phyloP scores from a whole-genome alignment of 2,329 filamentous ascomycete species.

The Chaetomiaceae sp. region DNA sequence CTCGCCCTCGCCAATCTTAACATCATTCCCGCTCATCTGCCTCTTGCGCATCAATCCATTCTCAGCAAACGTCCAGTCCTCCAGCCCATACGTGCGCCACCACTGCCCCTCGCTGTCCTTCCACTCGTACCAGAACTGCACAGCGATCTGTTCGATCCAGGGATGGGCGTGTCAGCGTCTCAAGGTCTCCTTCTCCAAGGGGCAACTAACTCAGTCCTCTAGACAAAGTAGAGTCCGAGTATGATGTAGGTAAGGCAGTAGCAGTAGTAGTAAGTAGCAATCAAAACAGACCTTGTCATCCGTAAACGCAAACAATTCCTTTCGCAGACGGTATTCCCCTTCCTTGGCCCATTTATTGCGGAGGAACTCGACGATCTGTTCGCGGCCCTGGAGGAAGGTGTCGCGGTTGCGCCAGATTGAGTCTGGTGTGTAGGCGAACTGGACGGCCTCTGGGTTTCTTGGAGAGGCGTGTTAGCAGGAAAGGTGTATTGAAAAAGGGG shows the following conservation, averaged over 20 bases:
- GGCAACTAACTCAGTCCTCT: too few species aligned
- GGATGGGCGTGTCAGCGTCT: neutral
- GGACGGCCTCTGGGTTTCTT: slow-evolving; percentile 61
- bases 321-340: slow-evolving; percentile 66
- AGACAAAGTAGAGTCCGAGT: neutral
- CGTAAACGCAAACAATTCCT: slow-evolving; percentile 76
- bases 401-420: slow-evolving; percentile 77
- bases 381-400: slow-evolving; percentile 63
- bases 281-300: slow-evolving; percentile 52
- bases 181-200: too few species aligned
- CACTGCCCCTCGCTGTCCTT: slow-evolving; percentile 66
- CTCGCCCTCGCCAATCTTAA: slow-evolving; percentile 56
- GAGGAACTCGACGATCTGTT: slow-evolving; percentile 63
- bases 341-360: slow-evolving; percentile 71
- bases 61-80: slow-evolving; percentile 71
- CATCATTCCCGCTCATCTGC: slow-evolving; percentile 71
- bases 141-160: slow-evolving; percentile 58
- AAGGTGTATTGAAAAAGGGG: neutral
- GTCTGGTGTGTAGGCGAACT: slow-evolving; percentile 69
- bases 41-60: slow-evolving; percentile 69
- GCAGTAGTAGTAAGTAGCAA: too few species aligned
- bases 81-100: slow-evolving; percentile 83
- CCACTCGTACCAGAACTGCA: slow-evolving; percentile 90
- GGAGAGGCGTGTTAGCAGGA: neutral
- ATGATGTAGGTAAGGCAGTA: neutral